Percentiles rank a stretch among this genome's conserved stretches.
Conservation (phyloP, 805 yeast species). For the Monosporozyma solicola region DNA sequence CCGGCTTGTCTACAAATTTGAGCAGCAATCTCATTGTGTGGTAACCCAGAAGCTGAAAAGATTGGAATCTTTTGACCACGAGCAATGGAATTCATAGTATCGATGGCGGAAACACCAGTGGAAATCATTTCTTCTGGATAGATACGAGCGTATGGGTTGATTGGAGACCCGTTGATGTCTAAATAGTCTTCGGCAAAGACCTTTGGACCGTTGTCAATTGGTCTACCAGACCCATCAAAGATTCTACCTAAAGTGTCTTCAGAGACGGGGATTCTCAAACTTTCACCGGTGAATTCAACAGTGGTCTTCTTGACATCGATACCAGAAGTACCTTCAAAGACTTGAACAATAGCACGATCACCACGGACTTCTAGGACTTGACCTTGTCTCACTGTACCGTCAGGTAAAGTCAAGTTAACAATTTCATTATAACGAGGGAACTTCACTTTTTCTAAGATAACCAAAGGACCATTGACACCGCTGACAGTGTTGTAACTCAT, state of each 20-base stretch:
- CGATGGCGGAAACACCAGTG: constrained; percentile 97
- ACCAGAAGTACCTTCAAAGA: constrained; percentile 98
- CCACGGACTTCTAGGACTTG: constrained; percentile 98
- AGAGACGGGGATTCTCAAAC: constrained; percentile 85
- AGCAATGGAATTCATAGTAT: constrained; percentile 98
- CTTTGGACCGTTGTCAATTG: constrained; percentile 96
- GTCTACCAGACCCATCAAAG: constrained; percentile 98
- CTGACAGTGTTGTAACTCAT: constrained; percentile 91
- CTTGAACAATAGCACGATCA: constrained; percentile 94
- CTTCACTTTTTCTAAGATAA: constrained; percentile 76
- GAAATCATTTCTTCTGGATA: constrained; percentile 99
- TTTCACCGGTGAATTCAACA: constrained; percentile 95
- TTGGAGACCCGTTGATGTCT: constrained; percentile 98
- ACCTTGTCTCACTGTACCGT: constrained; percentile 91
- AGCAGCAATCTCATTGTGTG: constrained; percentile 99
- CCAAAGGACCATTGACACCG: constrained; percentile 98
- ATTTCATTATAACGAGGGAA: constrained; percentile 91
- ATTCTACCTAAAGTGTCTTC: constrained; percentile 97
- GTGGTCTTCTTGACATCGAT: constrained; percentile 96
- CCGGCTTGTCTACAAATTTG: constrained; percentile 99
- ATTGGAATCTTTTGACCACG: constrained; percentile 99
- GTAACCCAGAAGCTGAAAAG: constrained; percentile 98
- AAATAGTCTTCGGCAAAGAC: constrained; percentile 97
- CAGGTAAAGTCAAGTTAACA: constrained; percentile 93
- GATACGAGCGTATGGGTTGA: constrained; percentile 95